phyloP scores from a whole-genome alignment of 1,284 basidiomycete genomes.

The Boletus mariae region DNA sequence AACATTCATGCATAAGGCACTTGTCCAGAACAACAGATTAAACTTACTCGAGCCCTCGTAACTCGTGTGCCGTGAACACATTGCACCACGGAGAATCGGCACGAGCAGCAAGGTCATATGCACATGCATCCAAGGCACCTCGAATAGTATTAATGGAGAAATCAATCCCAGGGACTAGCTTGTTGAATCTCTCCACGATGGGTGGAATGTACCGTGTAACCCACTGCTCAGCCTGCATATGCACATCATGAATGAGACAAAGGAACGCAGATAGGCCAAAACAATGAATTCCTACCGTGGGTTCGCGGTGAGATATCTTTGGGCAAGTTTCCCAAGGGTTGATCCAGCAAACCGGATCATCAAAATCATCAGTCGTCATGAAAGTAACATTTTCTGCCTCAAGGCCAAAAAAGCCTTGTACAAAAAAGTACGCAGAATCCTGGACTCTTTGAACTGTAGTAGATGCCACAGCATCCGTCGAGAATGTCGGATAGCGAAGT shows the following conservation, averaged over 20 bases:
- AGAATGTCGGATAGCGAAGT: slow-evolving; percentile 17
- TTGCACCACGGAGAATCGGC: slow-evolving; percentile 40
- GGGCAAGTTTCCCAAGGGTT: slow-evolving; percentile 11
- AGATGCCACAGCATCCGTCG: slow-evolving; percentile 35
- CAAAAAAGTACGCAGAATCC: slow-evolving; percentile 20
- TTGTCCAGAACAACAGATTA: background rate
- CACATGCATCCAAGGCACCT: slow-evolving; percentile 47
- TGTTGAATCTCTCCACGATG: slow-evolving; percentile 38
- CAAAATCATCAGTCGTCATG: slow-evolving; percentile 15
- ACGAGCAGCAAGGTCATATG: slow-evolving; percentile 42
- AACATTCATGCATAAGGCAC: background rate
- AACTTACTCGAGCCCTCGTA: slow-evolving; percentile 40
- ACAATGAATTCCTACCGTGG: background rate
- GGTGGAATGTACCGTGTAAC: slow-evolving; percentile 39
- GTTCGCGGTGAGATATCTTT: background rate
- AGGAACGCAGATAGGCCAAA: too few relatives aligned
- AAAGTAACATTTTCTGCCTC: background rate
- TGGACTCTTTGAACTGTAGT: slow-evolving; percentile 35
- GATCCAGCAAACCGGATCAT: slow-evolving; percentile 37
- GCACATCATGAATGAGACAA: background rate
- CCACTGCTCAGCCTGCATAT: slow-evolving; percentile 34
- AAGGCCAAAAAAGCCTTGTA: slow-evolving; percentile 13
- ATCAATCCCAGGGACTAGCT: slow-evolving; percentile 33
- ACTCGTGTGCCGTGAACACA: slow-evolving; percentile 37
- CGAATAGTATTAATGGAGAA: slow-evolving; percentile 34